A percentile compares a stretch with the other conserved stretches of the same genome.
phyloP scores from a whole-genome alignment of 2,329 filamentous ascomycete genomes.

The Aureobasidium musti region DNA sequence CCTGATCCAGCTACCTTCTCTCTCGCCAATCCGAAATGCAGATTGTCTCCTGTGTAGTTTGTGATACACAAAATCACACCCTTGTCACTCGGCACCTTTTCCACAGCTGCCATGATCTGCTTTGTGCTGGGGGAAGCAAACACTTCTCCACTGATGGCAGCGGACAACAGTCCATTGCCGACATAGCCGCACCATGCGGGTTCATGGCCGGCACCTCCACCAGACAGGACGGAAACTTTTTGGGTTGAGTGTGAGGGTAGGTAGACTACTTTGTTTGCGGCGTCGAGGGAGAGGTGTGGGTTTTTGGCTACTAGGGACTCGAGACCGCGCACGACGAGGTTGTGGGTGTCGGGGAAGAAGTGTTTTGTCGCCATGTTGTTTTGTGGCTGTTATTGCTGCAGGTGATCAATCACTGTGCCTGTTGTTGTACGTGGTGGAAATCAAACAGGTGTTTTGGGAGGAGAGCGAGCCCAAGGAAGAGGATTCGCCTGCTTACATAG shows the following conservation, averaged over 20 bases:
- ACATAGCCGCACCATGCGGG: conserved; percentile 54
- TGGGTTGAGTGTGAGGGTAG: conserved; percentile 47
- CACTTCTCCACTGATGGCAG: conserved; percentile 53
- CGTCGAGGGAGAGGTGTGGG: conserved; percentile 48
- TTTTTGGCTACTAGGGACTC: conserved; percentile 52
- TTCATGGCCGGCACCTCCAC: conserved; percentile 53
- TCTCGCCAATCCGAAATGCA: conserved; percentile 53
- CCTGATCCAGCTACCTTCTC: conserved; percentile 51
- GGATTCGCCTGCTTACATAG: conserved; percentile 9
- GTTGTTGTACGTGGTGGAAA: no score
- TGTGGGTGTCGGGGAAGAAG: conserved; percentile 55
- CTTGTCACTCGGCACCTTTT: conserved; percentile 49
- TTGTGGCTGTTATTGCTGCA: not conserved
- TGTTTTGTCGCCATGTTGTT: conserved; percentile 56
- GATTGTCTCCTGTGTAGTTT: conserved; percentile 54
- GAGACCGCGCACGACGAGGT: conserved; percentile 54
- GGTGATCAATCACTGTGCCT: not conserved
- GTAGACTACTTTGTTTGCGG: conserved; percentile 53
- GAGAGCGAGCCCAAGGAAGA: not conserved
- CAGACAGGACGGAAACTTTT: conserved; percentile 51
- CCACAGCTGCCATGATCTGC: conserved; percentile 53
- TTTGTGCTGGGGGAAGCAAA: conserved; percentile 53
- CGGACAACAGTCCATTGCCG: conserved; percentile 52
- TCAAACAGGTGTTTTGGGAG: not conserved
- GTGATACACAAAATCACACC: conserved; percentile 54